A percentile compares a stretch with the other conserved stretches of the same genome.
These are phyloP conservation scores for Dactylellina cionopaga DNA, from an alignment of 2,329 filamentous ascomycete species.

Conservation along the genomic window DNA sequence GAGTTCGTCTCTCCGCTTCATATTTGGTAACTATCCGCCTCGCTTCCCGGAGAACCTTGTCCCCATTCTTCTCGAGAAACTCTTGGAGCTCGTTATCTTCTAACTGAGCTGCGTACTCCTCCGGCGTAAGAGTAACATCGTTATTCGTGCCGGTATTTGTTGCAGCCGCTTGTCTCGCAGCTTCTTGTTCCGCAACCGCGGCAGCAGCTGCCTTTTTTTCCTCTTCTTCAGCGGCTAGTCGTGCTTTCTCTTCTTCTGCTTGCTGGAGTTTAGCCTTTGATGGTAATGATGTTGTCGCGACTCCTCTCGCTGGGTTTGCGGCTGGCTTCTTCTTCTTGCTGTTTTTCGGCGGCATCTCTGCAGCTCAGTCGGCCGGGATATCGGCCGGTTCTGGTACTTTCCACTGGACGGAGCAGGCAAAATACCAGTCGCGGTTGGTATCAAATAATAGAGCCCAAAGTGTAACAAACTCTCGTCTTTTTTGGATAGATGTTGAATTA, in stretches of 20 bases:
- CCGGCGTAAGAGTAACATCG: slow-evolving; percentile 70
- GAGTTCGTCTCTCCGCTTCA: slow-evolving; percentile 73
- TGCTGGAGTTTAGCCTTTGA: slow-evolving; percentile 73
- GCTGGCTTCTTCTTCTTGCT: slow-evolving; percentile 94
- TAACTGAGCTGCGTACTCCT: slow-evolving; percentile 88
- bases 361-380: background rate
- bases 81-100: slow-evolving; percentile 90
- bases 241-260: slow-evolving; percentile 43
- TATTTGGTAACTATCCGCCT: slow-evolving; percentile 78
- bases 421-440: background rate
- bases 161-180: background rate
- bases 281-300: slow-evolving; percentile 91
- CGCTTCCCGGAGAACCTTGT: slow-evolving; percentile 81
- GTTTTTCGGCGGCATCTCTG: slow-evolving; percentile 43
- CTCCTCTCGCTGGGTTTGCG: slow-evolving; percentile 87
- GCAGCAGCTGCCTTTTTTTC: slow-evolving; percentile 54
- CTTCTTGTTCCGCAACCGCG: slow-evolving; percentile 48
- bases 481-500: background rate
- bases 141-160: slow-evolving; percentile 32
- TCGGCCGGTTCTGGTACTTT: background rate
- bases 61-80: slow-evolving; percentile 82
- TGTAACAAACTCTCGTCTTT: background rate
- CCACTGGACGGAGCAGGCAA: background rate
- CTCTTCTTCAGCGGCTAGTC: slow-evolving; percentile 45
- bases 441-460: too few species aligned